Percentiles rank a stretch among this genome's conserved stretches.
Conservation (phyloP, 139 green algal genomes). For the Edaphochlamys debaryana region DNA sequence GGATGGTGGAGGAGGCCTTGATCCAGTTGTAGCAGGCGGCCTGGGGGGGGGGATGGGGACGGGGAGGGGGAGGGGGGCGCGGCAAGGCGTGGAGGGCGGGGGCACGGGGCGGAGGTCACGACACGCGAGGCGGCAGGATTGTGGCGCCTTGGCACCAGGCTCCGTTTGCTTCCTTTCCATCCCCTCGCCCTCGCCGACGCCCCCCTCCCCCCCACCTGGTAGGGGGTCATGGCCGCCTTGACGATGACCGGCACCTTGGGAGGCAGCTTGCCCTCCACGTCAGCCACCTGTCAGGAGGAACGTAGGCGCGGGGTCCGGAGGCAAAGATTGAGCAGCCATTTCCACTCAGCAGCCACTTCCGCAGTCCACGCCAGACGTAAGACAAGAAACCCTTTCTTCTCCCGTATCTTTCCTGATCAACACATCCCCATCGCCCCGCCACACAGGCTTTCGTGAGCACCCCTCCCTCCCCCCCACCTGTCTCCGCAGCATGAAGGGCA, state of each 20-base stretch:
- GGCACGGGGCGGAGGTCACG: background rate
- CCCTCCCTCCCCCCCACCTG: conserved; percentile 72
- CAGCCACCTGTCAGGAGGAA: conserved; percentile 49
- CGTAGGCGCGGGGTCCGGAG: background rate
- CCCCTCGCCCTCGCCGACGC: no score
- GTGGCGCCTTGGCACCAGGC: no score
- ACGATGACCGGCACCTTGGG: conserved; percentile 84
- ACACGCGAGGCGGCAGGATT: no score
- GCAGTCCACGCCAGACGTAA: no score
- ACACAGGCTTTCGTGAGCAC: no score
- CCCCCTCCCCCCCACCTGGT: conserved; percentile 56
- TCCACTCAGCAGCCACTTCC: no score
- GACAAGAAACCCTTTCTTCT: no score
- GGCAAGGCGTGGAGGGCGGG: background rate
- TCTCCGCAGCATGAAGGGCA: conserved; percentile 98
- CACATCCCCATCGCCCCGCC: no score
- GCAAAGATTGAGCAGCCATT: no score
- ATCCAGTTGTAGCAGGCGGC: conserved; percentile 92
- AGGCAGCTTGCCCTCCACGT: conserved; percentile 94
- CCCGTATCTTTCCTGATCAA: no score
- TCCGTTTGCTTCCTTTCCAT: no score
- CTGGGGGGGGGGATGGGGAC: conserved; percentile 50
- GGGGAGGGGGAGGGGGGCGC: background rate
- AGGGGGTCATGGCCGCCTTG: conserved; percentile 87
- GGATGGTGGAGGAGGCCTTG: conserved; percentile 83